phyloP scores from a whole-genome alignment of 306 rosid species.

The Ormosia emarginata region DNA sequence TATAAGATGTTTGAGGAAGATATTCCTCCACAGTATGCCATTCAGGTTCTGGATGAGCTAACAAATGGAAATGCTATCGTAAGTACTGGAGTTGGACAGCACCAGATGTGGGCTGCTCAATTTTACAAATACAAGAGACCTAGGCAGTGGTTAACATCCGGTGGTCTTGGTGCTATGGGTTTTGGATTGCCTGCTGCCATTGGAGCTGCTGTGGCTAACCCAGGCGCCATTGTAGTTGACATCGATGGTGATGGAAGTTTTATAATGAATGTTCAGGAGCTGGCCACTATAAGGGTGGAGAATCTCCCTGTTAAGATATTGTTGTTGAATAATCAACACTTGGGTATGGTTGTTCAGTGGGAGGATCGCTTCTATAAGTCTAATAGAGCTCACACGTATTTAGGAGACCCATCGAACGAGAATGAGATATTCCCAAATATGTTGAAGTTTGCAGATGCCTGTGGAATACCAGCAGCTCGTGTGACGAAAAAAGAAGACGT shows the following conservation, averaged over 20 bases:
- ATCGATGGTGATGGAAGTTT: constrained; percentile 94
- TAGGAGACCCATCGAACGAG: constrained; percentile 69
- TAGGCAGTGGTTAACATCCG: constrained; percentile 75
- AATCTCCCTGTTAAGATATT: constrained; percentile 79
- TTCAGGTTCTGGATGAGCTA: constrained; percentile 82
- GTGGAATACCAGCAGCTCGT: constrained; percentile 71
- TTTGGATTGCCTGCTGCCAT: constrained; percentile 91
- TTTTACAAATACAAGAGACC: constrained; percentile 68
- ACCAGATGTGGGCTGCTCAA: constrained; percentile 93
- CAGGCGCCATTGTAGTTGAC: constrained; percentile 56
- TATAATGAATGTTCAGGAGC: constrained; percentile 81
- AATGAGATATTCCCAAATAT: constrained; percentile 63
- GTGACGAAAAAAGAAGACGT: constrained; percentile 62
- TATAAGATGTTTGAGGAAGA: constrained; percentile 71
- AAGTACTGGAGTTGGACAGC: constrained; percentile 90
- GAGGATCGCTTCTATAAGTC: constrained; percentile 91
- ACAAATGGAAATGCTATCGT: constrained; percentile 74
- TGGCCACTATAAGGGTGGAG: constrained; percentile 74
- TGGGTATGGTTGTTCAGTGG: constrained; percentile 96
- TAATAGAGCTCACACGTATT: constrained; percentile 76
- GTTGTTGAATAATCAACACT: constrained; percentile 81
- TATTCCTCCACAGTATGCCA: constrained; percentile 84
- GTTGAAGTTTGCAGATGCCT: constrained; percentile 78
- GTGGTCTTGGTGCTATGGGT: constrained; percentile 95
- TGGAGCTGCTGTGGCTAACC: constrained; percentile 83